Base-by-base conservation (phyloP, 2,329 filamentous ascomycete species). In the Sphaerulina populicola region DNA sequence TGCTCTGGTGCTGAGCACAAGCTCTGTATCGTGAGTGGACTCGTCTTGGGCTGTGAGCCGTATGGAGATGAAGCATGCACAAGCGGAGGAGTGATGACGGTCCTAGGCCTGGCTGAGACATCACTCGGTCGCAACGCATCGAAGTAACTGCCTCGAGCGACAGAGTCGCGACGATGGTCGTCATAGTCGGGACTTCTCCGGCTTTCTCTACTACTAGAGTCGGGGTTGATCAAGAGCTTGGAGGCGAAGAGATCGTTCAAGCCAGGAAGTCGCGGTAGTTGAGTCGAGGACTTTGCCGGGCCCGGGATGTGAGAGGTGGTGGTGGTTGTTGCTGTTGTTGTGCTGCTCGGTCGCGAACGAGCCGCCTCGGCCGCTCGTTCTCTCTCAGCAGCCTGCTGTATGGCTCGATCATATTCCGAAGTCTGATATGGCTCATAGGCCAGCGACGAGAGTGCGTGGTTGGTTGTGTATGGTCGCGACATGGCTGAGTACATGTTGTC, bases 231-330 rank as follows among this genome's bases (percentile, higher is more conserved):
- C 33, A 53, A 31, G 14, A 50, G 51, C 35, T 53, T 48, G 15
- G 47, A 50, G 18, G 51, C 51, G 38, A 53, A 53, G 31, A 53
- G 47, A 27, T 53, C 51, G 15, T 53, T 48, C 37, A 53, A 43
- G 29, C 51, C 46, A 14, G 51, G 51, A 9, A 53, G 51, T 5
- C 47, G 40, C 14, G 33, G 40, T 23, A 31, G 8, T 23, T 41
- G 39, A 27, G 15, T 23, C 11, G 39, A 18, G 18, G 18, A 18
- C 39, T 21, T 7, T n/a, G 15, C 39, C 21, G 8, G 21, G 9
- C 6, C 1, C 11, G 37, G 4, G 45, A 14, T 31, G 37, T 23
- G 29, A 38, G 21, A 29, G 10, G 14, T 21, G 27, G 38, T 21
- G 29, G 29, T 37, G 12, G 18, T 38, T 11, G 15, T 36, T 6